Base-by-base conservation (phyloP, 164 flowering plant genomes). In the Taxillus chinensis region DNA sequence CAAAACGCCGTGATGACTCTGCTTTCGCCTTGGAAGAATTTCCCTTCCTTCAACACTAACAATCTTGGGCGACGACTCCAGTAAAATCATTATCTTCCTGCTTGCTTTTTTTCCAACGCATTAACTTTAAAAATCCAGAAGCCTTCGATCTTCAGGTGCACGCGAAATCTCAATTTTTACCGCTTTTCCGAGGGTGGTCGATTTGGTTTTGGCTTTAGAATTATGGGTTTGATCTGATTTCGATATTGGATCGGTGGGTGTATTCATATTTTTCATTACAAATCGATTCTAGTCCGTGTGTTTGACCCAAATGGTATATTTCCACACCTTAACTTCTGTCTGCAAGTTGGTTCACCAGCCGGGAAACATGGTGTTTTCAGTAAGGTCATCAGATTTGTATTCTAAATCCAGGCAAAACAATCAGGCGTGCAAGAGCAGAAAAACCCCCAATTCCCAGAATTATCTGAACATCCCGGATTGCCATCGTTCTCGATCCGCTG, bases 401-500 rank as follows among this genome's bases (percentile, higher is more conserved):
- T 16, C 63, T 41, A 79, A 78, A 68, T 53, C 74, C 52, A 79
- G 67, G 75, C 76, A 63, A 41, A 71, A 48, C 39, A 73, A 67
- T 69, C 75, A 64, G 55, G 42, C 53, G 0, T 67, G 62, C 17
- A 74, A 70, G 71, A 79, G 54, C 61, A 75, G 62, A 49, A 83
- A 72, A 67, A 43, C 37, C 7, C 60, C 69, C 59, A 75, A 53
- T 72, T 69, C 75, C 3, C 70, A 70, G 7, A 73, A 69, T 66
- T 74, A 72, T 13, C 4, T 58, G 14, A 76, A 68, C 11, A 61
- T 68, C 39, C 80, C 88, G 5, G 60, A 63, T 45, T 89, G 95
- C 56, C 74, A 78, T 12, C 78, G 76, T 63, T 80, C 86, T n/a
- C 78, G 74, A 60, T 78, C 79, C 11, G 96, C 87, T 7, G 77